Evolutionary conservation across 2,329 filamentous ascomycete species (phyloP).

Genomic region (Aspergillus amoenus): DNA sequence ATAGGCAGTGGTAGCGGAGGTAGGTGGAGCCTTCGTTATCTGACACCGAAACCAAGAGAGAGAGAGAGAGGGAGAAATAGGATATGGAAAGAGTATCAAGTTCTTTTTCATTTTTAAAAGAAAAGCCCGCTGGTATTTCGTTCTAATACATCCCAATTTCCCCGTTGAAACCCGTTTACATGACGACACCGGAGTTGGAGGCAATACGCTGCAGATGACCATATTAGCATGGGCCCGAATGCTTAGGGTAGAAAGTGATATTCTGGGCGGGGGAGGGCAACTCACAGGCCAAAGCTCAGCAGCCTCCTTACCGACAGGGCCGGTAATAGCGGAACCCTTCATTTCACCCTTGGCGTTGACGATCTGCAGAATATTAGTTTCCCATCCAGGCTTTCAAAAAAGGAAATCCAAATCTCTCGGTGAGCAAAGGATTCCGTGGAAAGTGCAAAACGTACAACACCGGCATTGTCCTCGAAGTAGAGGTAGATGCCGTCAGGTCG

Average conservation of each 20-base stretch:
- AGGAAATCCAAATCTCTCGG: background rate
- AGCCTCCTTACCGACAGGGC: constrained; percentile 98
- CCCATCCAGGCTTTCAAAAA: background rate
- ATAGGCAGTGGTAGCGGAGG: too few species aligned
- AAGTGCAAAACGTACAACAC: constrained; percentile 72
- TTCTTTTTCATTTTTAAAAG: constrained; percentile 11
- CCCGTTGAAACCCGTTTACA: constrained; percentile 65
- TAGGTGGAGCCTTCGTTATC: too few species aligned
- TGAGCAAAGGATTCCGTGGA: background rate
- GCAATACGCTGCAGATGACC: constrained; percentile 78
- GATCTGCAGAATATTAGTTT: constrained; percentile 61
- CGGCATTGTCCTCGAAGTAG: constrained; percentile 99
- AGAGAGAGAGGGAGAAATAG: background rate
- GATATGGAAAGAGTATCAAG: constrained; percentile 4
- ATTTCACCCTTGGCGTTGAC: constrained; percentile 99
- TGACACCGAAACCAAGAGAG: background rate
- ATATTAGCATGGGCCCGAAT: constrained; percentile 31
- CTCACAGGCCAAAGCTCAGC: constrained; percentile 98
- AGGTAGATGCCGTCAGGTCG: constrained; percentile 97
- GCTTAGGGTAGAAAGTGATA: background rate
- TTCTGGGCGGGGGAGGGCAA: constrained; percentile 24
- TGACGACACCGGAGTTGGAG: constrained; percentile 99
- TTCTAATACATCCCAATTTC: constrained; percentile 17
- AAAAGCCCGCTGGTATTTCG: constrained; percentile 14
- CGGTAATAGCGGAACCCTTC: constrained; percentile 99